Evolutionary conservation across 768 basidiomycete species (phyloP), one percentile per base, ranked within the genome.

Genomic region (Mycena leptocephala): DNA sequence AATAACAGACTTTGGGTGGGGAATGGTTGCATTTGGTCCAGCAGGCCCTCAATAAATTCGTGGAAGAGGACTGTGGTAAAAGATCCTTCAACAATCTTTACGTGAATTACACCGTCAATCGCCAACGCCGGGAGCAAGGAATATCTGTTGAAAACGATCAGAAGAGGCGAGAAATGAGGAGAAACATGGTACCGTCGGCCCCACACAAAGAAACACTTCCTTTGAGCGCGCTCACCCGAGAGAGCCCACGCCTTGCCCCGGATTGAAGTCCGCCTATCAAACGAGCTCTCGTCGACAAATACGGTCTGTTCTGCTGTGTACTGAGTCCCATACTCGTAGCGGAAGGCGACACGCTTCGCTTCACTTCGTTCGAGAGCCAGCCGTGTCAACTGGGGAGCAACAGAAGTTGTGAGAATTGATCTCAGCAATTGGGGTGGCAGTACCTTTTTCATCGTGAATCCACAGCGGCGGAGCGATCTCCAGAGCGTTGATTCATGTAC

Each of bases 21-120:
- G 87, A 65, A 88, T 1, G 84, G 86, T 22, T 86, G 77, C 88
- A 89, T 89, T 2, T 74, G 39, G 33, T 82, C 79, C 2, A 89
- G 82, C 0, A 88, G 74, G 0, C 80, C 76, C 8, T 79, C 41
- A 18, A 90, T 79, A 72, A 87, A 89, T 0, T 79, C 30, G 0
- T 30, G 22, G 72, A 89, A 88, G 2, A 20, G 33, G 13, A 28
- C 73, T 0, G 63, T 72, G 22, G 79, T 85, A 71, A 82, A 86
- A 3, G 86, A 81, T 0, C 83, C 81, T 28, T 81, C 70, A 4
- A 82, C 65, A 33, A 87, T 78, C 20, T 82, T 74, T 5, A 80
- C 51, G 67, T 85, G 79, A 0, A 87, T 20, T 11, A 88, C 80
- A 2, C 87, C 87, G 62, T 84, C 79, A 5, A 85, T 79, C 0